Percentiles rank a stretch among this genome's conserved stretches.
phyloP scores from a whole-genome alignment of 2,329 filamentous ascomycete species.

The Zasmidium citrigriseum region DNA sequence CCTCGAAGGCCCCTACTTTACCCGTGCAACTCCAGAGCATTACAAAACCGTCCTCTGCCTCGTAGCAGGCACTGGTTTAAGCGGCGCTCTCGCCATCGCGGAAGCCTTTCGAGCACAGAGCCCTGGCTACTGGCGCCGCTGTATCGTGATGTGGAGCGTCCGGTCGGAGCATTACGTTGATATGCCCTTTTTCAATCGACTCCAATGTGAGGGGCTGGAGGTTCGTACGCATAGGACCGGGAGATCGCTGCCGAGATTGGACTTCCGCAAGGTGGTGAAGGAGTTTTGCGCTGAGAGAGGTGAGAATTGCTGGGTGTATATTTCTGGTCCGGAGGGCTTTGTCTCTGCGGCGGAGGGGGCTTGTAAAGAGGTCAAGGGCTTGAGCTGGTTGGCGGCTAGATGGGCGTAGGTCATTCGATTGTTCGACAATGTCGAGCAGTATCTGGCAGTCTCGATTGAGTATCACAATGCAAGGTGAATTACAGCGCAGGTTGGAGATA shows the following conservation, averaged over 20 bases:
- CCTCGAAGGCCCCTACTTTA: constrained; percentile 21
- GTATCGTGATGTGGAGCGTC: constrained; percentile 18
- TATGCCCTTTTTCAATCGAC: constrained; percentile 10
- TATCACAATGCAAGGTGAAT: no score
- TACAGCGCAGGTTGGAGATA: no score
- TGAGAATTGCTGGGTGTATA: constrained; percentile 11
- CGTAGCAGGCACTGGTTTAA: constrained; percentile 21
- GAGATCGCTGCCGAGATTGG: constrained; percentile 4
- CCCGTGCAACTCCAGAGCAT: constrained; percentile 10
- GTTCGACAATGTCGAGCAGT: no score
- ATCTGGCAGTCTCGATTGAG: no score
- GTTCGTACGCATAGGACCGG: constrained; percentile 13
- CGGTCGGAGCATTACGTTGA: constrained; percentile 11
- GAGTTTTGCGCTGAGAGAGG: constrained; percentile 6
- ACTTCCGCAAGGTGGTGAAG: constrained; percentile 3
- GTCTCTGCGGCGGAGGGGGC: constrained; percentile 11
- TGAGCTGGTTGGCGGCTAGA: constrained; percentile 14
- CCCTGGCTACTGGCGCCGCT: constrained; percentile 8
- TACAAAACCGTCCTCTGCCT: constrained; percentile 18
- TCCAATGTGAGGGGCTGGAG: constrained; percentile 13
- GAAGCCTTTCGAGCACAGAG: constrained; percentile 9
- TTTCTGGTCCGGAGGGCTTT: constrained; percentile 15
- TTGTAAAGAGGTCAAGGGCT: constrained; percentile 7
- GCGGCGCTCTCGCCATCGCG: constrained; percentile 18
- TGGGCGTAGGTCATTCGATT: no score